Evolutionary conservation across 306 rosid species (phyloP).

Genomic region (Trichosanthes cucumerina): DNA sequence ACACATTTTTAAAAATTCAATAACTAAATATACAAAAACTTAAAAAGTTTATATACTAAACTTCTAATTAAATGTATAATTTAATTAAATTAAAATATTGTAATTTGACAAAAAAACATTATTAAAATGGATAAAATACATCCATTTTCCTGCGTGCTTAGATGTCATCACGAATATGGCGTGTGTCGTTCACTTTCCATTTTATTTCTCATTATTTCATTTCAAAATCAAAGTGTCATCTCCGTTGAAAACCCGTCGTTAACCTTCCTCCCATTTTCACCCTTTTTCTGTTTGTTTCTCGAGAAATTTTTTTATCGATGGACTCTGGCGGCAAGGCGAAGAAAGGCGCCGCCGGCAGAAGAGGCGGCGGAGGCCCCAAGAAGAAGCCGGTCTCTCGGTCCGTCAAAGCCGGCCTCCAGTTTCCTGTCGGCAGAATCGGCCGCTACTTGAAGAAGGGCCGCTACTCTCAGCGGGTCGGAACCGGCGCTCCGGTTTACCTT

Average conservation of each 20-base stretch:
- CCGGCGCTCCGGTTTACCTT: constrained; percentile 42
- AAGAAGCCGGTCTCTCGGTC: constrained; percentile 38
- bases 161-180: background rate
- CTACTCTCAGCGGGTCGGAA: constrained; percentile 32
- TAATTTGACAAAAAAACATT: background rate
- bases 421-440: constrained; percentile 38
- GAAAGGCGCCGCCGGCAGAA: constrained; percentile 39
- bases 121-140: background rate
- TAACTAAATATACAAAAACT: too few relatives aligned
- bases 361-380: constrained; percentile 32
- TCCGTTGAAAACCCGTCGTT: background rate
- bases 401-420: constrained; percentile 35
- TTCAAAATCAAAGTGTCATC: background rate
- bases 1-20: too few relatives aligned
- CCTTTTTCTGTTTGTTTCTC: constrained; percentile 15
- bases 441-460: constrained; percentile 41
- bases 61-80: too few relatives aligned
- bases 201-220: background rate
- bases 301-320: constrained; percentile 11
- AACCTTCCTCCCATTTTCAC: background rate
- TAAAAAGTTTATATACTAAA: too few relatives aligned
- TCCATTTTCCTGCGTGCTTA: background rate
- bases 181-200: background rate
- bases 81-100: background rate
- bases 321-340: constrained; percentile 25